Conservation (phyloP, 257 asterid genomes). For the Nicotiana noctiflora region DNA sequence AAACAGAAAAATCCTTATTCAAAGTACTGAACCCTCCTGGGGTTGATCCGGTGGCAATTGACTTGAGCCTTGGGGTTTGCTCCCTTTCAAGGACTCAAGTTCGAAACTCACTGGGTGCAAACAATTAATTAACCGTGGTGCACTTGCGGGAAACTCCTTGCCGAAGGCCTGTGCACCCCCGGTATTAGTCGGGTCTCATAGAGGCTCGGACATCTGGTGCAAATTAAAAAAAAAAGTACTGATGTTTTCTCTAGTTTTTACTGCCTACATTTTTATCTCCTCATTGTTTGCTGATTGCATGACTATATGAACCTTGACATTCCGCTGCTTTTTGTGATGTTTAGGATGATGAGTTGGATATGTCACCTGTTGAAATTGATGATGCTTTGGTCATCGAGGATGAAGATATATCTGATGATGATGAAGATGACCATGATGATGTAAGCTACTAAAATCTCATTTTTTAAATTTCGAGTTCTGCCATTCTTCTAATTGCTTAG, state of each 20-base stretch:
- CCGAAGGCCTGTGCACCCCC: too few relatives aligned
- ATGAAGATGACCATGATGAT: constrained; percentile 72
- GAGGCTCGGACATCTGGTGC: too few relatives aligned
- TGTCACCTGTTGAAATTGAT: constrained; percentile 74
- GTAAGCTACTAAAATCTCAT: constrained; percentile 31
- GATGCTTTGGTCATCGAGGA: constrained; percentile 93
- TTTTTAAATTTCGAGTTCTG: background rate
- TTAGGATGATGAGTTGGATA: constrained; percentile 91
- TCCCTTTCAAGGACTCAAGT: too few relatives aligned
- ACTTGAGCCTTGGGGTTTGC: too few relatives aligned
- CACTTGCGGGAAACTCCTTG: too few relatives aligned
- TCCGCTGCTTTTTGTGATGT: constrained; percentile 11
- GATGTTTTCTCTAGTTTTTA: background rate
- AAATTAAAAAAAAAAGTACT: too few relatives aligned
- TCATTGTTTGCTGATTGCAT: background rate
- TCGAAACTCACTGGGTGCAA: too few relatives aligned
- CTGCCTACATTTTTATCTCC: background rate
- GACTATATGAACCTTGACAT: background rate
- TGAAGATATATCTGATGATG: constrained; percentile 91
- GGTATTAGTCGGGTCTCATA: too few relatives aligned
- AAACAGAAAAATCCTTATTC: background rate
- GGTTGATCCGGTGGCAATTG: too few relatives aligned
- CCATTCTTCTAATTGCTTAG: background rate
- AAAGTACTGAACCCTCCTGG: too few relatives aligned
- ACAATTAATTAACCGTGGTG: too few relatives aligned